Evolutionary conservation across 148 eudicot species (phyloP).

Genomic region (Agrostemma githago): DNA sequence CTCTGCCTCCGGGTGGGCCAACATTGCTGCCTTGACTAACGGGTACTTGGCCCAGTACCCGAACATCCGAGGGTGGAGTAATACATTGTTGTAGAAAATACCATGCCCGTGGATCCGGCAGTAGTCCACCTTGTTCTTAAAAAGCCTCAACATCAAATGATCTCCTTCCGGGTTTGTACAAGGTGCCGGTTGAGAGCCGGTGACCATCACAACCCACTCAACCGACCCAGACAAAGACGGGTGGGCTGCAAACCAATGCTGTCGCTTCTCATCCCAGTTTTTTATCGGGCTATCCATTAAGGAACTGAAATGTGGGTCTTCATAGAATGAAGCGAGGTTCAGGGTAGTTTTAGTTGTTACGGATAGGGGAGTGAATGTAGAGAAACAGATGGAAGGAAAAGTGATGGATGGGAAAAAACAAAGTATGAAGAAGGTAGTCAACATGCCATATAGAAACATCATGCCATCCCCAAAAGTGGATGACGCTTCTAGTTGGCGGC

Average conservation of each 20-base stretch:
- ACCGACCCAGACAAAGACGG: not conserved
- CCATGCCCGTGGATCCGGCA: constrained; percentile 69
- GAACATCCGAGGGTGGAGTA: constrained; percentile 61
- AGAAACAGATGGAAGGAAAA: not conserved
- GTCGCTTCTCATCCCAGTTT: constrained; percentile 16
- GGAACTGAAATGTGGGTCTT: constrained; percentile 6
- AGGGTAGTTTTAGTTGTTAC: not conserved
- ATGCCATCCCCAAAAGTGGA: not conserved
- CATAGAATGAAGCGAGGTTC: constrained; percentile 3
- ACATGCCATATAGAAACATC: not conserved
- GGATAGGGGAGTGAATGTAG: not conserved
- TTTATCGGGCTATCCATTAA: constrained; percentile 8
- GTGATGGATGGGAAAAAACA: not conserved
- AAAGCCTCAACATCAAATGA: constrained; percentile 49
- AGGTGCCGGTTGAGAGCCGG: constrained; percentile 11
- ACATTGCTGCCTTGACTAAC: constrained; percentile 64
- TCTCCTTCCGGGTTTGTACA: constrained; percentile 50
- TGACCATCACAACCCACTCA: constrained; percentile 16
- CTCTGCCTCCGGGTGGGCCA: constrained; percentile 86
- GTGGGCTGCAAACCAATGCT: not conserved
- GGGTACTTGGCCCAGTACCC: constrained; percentile 78
- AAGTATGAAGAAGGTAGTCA: not conserved
- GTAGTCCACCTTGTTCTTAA: constrained; percentile 87
- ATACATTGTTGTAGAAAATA: constrained; percentile 64
- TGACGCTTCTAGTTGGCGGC: not conserved